Conservation (phyloP, 306 rosid genomes). For the Senna tora region DNA sequence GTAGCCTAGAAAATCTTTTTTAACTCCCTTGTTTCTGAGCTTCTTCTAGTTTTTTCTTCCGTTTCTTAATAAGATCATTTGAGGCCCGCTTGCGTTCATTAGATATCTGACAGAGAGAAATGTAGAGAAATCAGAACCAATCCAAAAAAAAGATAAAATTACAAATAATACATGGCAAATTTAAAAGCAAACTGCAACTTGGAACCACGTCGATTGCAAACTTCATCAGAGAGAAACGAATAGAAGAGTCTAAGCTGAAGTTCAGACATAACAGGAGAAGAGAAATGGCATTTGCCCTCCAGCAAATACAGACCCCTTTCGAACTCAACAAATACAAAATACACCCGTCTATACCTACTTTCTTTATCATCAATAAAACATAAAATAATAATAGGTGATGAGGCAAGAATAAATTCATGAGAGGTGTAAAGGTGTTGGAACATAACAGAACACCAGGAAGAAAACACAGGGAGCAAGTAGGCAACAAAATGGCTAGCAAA, state of each 20-base stretch:
- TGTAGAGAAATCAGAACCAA: slow-evolving; percentile 16
- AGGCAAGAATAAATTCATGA: not conserved
- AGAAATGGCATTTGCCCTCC: not conserved
- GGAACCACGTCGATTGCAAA: not conserved
- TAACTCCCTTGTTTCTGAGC: slow-evolving; percentile 43
- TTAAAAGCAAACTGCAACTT: slow-evolving; percentile 10
- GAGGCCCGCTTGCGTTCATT: slow-evolving; percentile 59
- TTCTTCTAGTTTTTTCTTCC: slow-evolving; percentile 69
- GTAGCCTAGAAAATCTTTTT: not conserved
- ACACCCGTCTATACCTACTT: not conserved
- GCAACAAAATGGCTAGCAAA: too few relatives aligned
- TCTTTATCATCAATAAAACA: not conserved
- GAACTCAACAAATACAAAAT: too few relatives aligned
- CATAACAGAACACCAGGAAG: not conserved
- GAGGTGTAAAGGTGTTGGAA: not conserved
- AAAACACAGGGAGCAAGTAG: not conserved
- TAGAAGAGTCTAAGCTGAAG: not conserved
- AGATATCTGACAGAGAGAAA: slow-evolving; percentile 53
- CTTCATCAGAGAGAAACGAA: not conserved
- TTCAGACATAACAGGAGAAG: not conserved
- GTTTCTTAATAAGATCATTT: slow-evolving; percentile 47
- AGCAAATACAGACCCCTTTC: not conserved
- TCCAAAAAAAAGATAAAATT: not conserved
- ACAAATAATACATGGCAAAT: not conserved
- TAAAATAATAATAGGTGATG: not conserved